Evolutionary conservation across 192 early-diverging fungal species (phyloP), one percentile per base, ranked within the genome.

Genomic region (Diversispora epigaea): DNA sequence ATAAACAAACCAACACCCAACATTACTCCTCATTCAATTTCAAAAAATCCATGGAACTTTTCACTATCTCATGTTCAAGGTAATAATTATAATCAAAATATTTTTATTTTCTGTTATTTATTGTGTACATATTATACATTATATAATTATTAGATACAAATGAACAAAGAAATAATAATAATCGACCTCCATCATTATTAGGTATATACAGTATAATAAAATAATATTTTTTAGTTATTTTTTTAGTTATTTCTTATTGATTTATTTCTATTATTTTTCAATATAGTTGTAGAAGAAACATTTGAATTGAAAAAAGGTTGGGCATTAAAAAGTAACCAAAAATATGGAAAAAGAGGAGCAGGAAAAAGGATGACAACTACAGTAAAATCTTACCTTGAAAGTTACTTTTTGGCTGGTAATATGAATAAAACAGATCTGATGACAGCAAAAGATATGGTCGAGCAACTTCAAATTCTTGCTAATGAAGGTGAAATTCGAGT

Each of bases 391-490:
- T 58, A 58, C 21, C 56, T 58, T 58, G 7, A 58, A 22, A 58
- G 56, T 19, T 58, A 58, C 21, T 58, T 58, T 58, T 58, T 58
- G n/a, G 56, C 56, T 22, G 21, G 21, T 58, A 58, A 58, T 58
- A 58, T 58, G 7, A 58, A 58, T 21, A 58, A 19, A 19, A 58
- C 56, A 58, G 56, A 58, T 22, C 56, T 7, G 4, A 58, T 58
- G 54, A 56, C 17, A 15, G 17, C 17, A 17, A 56, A 17, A 17
- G 4, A 17, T 56, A 62, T 62, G 12, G 12, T 62, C 22, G 25
- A 62, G 14, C 39, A 62, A 62, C 12, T 62, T 62, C 60, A 62
- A 62, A 62, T 62, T 62, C 60, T 62, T 62, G 60, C 32, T 41
- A 11, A 39, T 32, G 32, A 62, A 61, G 58, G 25, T 9, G 6